Base-by-base conservation (phyloP, 2,329 filamentous ascomycete species). In the Colletotrichum sp. region DNA sequence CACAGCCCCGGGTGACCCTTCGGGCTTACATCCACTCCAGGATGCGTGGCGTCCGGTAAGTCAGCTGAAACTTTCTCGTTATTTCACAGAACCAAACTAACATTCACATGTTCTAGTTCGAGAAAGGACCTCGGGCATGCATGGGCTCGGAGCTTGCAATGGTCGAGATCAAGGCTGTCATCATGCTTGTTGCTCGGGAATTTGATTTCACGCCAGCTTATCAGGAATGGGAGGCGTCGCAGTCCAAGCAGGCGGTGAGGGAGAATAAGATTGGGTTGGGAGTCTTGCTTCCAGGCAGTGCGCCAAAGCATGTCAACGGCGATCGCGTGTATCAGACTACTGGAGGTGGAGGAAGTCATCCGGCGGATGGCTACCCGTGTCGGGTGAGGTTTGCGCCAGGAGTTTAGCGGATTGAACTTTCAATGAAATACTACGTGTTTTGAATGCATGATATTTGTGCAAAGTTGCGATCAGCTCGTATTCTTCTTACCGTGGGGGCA, bases 111-210 rank as follows among this genome's bases (percentile, higher is more conserved):
- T 30, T n/a, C 2, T n/a, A 71, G 70, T 72, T 72, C 15, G 70
- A 72, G 27, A 72, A 67, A 34, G 70, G 70, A 1, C 70, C 70
- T 12, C 39, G 70, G 32, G 63, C 61, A 13, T 72, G 70, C 27
- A 72, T 72, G 61, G 70, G 70, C n/a, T 67, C 61, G 12, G 70
- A 72, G 48, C 32, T 72, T n/a, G 70, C 70, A 9, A 60, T 72
- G 70, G 48, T 67, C 11, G 70, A 72, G 22, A 60, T 72, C 25
- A 72, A 72, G 27, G 70, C 63, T 3, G 63, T 67, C 2, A 59
- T 72, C 32, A 67, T 67, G 48, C 61, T 72, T 4, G 63, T 72
- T 5, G 48, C 63, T 7, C 61, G 70, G 8, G 70, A 67, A 9
- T 72, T 72, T 25, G 70, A 72, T n/a, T 72, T 72, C 22, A 36